Conservation (phyloP, 805 yeast genomes). For the Spencermartinsiella europaea region DNA sequence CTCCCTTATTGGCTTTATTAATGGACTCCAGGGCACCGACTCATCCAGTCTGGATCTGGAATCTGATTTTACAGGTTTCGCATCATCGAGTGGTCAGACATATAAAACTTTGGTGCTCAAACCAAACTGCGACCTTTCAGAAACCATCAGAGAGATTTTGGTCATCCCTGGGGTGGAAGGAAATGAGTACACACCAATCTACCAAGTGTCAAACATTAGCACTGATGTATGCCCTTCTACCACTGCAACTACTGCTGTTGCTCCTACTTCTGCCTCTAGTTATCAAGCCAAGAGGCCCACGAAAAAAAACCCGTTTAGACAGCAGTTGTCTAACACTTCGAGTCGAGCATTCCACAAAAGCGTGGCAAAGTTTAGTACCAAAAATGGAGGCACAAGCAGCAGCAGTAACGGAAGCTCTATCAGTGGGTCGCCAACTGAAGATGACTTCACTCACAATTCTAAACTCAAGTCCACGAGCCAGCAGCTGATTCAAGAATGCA, state of each 20-base stretch:
- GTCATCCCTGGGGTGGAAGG: neutral
- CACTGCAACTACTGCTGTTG: neutral
- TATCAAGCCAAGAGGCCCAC: neutral
- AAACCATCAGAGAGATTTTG: neutral
- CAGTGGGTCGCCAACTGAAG: neutral
- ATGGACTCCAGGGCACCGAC: neutral
- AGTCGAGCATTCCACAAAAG: neutral
- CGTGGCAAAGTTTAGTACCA: neutral
- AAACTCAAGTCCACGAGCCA: too few species aligned
- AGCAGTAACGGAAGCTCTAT: too few species aligned
- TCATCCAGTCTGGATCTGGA: neutral
- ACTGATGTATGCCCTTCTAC: neutral
- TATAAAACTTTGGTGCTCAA: neutral
- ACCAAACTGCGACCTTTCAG: neutral
- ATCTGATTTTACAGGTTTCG: neutral
- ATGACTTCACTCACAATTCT: too few species aligned
- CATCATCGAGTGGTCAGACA: neutral
- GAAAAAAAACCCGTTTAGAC: conserved; percentile 3
- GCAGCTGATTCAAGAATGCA: neutral
- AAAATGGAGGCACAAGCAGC: neutral
- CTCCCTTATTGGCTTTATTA: neutral
- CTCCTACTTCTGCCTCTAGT: neutral
- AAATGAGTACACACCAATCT: neutral
- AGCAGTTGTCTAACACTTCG: conserved; percentile 4
- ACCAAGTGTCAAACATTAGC: too few species aligned